Base-by-base conservation (phyloP, 805 yeast genomes). In the Candida parachauliodes region DNA sequence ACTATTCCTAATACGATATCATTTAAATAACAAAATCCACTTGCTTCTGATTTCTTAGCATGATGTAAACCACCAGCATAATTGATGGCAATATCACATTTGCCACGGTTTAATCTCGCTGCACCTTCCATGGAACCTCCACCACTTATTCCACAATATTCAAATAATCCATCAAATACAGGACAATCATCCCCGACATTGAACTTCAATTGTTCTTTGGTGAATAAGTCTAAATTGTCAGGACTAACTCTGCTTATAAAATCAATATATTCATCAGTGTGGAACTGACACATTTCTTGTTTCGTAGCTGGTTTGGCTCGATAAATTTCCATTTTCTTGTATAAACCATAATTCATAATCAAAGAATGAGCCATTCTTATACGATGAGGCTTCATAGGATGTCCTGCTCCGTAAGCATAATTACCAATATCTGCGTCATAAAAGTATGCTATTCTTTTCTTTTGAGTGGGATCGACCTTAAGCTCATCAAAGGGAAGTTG, bases 381-480 rank as follows among this genome's bases (percentile, higher is more conserved):
- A 57, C 98, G 80, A 61, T 91, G 97, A 17, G 98, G 98, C 59
- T 93, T 93, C 98, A 93, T 93, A 28, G 97, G 97, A 62, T 93
- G 98, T 20, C 96, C 96, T 4, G 96, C 93, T 40, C 98, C 98
- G 58, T 93, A 93, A 31, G 97, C 95, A 63, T 91, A 91, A 66
- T 93, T 93, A 24, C 98, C 98, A 33, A 93, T 96, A 59, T 91
- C 98, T 20, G 96, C 69, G 39, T 65, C 72, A 41, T 68, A 66
- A 49, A 65, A 66, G 47, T 66, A 67, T 15, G 72, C 73, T 41
- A 65, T 67, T 23, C 72, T 47, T 40, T 65, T 68, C 53, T 67
- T 67, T 34, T 62, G 60, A 31, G 51, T 54, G 17, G 65, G 60
- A 47, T 66, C 65, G 34, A 68, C 72, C 42, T 60, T 59, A 44